These are phyloP conservation scores for Trichoderma sp. DNA, from an alignment of 2,329 filamentous ascomycete species.

Conservation along the genomic window DNA sequence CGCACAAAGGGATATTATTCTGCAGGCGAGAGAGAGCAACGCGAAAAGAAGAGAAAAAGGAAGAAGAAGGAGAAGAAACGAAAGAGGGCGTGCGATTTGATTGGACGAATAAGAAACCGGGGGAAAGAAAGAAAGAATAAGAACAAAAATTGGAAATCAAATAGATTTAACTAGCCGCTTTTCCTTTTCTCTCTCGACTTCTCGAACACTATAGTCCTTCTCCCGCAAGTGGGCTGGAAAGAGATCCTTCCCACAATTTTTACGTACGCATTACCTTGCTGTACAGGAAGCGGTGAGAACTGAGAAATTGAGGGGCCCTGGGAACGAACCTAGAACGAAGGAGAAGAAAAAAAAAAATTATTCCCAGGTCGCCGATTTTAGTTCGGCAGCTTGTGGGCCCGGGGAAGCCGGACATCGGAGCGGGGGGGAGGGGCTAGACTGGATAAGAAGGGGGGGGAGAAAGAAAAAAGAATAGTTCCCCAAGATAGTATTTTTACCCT, in stretches of 20 bases:
- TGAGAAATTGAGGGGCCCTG: not conserved
- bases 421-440: not conserved
- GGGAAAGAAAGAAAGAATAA: not conserved
- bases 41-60: no score
- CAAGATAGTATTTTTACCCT: slow-evolving; percentile 9
- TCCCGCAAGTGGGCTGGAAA: not conserved
- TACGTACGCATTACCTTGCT: slow-evolving; percentile 1
- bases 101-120: not conserved
- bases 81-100: not conserved
- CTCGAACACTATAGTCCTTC: no score
- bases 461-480: not conserved
- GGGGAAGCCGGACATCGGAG: slow-evolving; percentile 15
- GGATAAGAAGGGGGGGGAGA: not conserved
- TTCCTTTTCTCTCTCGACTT: not conserved
- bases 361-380: not conserved
- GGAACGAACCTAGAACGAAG: not conserved
- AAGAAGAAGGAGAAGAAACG: no score
- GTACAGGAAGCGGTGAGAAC: not conserved
- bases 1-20: not conserved
- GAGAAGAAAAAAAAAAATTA: not conserved
- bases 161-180: not conserved
- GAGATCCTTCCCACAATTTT: not conserved
- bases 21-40: not conserved
- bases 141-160: not conserved
- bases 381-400: not conserved